Evolutionary conservation across 495 filamentous ascomycete species (phyloP), one percentile per base, ranked within the genome.

Genomic region (Xylona heveae): DNA sequence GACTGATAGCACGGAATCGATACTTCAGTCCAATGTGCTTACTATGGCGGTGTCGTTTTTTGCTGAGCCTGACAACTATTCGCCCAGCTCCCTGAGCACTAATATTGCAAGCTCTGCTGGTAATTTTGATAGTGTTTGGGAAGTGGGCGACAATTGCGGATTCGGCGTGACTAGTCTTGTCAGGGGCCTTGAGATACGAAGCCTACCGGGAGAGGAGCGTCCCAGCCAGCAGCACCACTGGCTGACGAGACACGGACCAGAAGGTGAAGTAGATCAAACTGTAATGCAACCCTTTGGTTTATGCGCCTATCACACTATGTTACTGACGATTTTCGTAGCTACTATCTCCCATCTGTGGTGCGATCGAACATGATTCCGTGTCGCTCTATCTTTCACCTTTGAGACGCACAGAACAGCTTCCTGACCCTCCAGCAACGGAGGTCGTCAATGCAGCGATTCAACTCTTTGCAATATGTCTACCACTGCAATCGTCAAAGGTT

Each of bases 401-500:
- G 9, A 47, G 53, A 23, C 51, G 50, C 0, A 38, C 44, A 19
- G 39, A 54, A 33, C 49, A 56, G 4, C 52, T 65, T 21, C 77
- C 81, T 24, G 78, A 88, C 38, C 88, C 90, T 6, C 76, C 88
- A 8, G 70, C 77, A 3, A 99, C 88, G 7, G 82, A 90, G 39
- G 83, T 90, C 14, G 78, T 95, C 19, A 92, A 95, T 38, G 68
- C 84, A 45, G 84, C 88, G 13, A 90, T 95, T 34, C 69, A 78
- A 24, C 59, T 94, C 0, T 97, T 99, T 50, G 81, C 82, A 6
- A 73, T 90, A 32, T 77, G 80, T 20, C 70, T 95, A 30, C 80
- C 88, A 9, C 57, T 93, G 7, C 85, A 91, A 20, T 71, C 74
- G 0, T 61, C 81, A 1, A 91, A 82, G 41, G 78, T 99, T 7